Percentiles rank a stretch among this genome's conserved stretches.
phyloP scores from a whole-genome alignment of 1,284 basidiomycete genomes.

The Puccinia horiana region DNA sequence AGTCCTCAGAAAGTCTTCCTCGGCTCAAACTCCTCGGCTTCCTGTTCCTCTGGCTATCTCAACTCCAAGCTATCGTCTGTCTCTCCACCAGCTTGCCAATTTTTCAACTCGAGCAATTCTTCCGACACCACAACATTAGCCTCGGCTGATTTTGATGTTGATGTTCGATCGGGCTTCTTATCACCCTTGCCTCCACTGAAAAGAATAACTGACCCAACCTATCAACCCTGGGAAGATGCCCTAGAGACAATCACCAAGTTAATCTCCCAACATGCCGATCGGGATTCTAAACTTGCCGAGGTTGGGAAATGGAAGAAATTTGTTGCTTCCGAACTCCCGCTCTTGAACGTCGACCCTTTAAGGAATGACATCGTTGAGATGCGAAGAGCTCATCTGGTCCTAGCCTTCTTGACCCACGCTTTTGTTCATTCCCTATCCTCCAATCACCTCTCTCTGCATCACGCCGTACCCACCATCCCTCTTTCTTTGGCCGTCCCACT shows the following conservation, averaged over 20 bases:
- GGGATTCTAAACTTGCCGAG: constrained; percentile 61
- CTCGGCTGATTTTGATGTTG: constrained; percentile 91
- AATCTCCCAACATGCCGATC: constrained; percentile 60
- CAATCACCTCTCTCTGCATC: constrained; percentile 54
- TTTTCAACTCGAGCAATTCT: neutral
- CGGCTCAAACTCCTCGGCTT: neutral
- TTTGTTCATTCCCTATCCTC: constrained; percentile 78
- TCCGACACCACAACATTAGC: constrained; percentile 63
- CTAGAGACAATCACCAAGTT: constrained; percentile 1
- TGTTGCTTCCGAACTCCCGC: constrained; percentile 49
- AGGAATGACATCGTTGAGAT: constrained; percentile 60
- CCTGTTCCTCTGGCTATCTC: neutral
- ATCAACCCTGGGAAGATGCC: constrained; percentile 71
- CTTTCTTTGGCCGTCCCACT: constrained; percentile 74
- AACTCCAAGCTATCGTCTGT: neutral
- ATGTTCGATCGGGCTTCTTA: constrained; percentile 87
- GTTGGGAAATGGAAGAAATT: constrained; percentile 7
- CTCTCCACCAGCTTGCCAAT: neutral
- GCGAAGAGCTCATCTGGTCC: constrained; percentile 78
- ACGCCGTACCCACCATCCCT: constrained; percentile 66
- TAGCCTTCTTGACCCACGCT: constrained; percentile 82
- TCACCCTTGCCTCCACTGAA: constrained; percentile 74
- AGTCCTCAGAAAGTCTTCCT: constrained; percentile 26
- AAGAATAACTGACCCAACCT: constrained; percentile 64
- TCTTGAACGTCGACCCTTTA: constrained; percentile 32